Evolutionary conservation across 129 eudicot genomes (phyloP), one percentile per base, ranked within the genome.

Genomic region (Pulicaria dysenterica): DNA sequence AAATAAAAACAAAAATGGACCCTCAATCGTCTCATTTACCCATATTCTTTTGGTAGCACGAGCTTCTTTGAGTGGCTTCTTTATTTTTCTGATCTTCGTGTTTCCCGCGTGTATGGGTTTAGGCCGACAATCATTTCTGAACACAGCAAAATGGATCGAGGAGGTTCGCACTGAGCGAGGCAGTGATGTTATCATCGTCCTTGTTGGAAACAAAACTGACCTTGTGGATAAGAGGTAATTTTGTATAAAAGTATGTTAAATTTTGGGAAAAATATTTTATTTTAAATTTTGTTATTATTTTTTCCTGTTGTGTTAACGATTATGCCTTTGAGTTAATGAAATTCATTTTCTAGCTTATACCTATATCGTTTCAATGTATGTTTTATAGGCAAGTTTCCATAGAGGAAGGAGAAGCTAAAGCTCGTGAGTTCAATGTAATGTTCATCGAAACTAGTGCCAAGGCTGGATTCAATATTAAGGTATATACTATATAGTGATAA

Each of bases 131-230:
- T 82, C 96, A 24, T 89, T 89, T 75, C 58, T 89, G 69, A 89
- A 89, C 90, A 86, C 96, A 10, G 76, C 75, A 73, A 89, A 86
- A 78, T 89, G 96, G 96, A 84, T 89, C 7, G 96, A 89, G 81
- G 96, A 86, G 85, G 92, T 89, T 82, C 92, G 96, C 46, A 84
- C 92, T 48, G 96, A 89, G 82, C 72, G 96, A 65, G 96, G 96
- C 34, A 89, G 96, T 82, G 96, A 89, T 86, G 96, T 89, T 31
- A 89, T 89, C 58, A 82, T 89, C 8, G 96, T 89, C 59, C 91
- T 89, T 57, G 96, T 89, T 71, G 96, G 96, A 65, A 89, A 89
- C 72, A 89, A 89, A 84, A 89, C 96, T 44, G 96, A 89, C 69
- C 92, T 89, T 67, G 96, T 89, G 72, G 96, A 89, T 75, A 89